Evolutionary conservation across 345 rosid genomes (phyloP).

Genomic region (Boechera divaricarpa): DNA sequence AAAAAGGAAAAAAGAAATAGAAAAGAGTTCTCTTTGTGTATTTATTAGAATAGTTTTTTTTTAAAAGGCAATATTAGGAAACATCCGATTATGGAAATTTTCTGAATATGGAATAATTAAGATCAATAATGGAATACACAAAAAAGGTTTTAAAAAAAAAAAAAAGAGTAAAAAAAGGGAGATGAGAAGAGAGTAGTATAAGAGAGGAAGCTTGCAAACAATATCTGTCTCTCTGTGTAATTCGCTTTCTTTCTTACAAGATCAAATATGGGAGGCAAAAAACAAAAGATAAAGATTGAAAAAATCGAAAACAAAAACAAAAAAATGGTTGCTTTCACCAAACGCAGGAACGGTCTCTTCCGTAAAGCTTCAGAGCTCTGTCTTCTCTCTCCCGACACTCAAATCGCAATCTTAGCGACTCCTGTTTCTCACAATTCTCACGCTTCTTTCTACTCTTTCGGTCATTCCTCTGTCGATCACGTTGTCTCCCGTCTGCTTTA

Average conservation of each 20-base stretch:
- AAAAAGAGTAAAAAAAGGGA: too few relatives aligned
- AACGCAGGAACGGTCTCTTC: slow-evolving; percentile 34
- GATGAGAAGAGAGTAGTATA: too few relatives aligned
- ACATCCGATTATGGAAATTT: neutral
- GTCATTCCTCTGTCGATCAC: slow-evolving; percentile 34
- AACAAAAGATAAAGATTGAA: slow-evolving; percentile 4
- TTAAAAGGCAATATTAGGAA: neutral
- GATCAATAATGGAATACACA: neutral
- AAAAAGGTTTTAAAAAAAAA: too few relatives aligned
- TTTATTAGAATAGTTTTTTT: too few relatives aligned
- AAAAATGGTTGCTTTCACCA: slow-evolving; percentile 10
- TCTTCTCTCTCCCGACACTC: slow-evolving; percentile 5
- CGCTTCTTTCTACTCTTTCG: slow-evolving; percentile 41
- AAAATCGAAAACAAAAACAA: neutral
- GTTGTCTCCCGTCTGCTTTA: slow-evolving; percentile 25
- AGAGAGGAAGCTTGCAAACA: neutral
- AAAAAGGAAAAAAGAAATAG: neutral
- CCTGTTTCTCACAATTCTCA: slow-evolving; percentile 31
- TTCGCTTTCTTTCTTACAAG: neutral
- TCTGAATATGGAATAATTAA: neutral
- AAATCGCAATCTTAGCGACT: slow-evolving; percentile 34
- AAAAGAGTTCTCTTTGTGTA: neutral
- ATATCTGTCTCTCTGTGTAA: neutral
- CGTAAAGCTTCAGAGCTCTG: slow-evolving; percentile 38
- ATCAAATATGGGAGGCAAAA: slow-evolving; percentile 32